Evolutionary conservation across 1,284 basidiomycete genomes (phyloP), one percentile per base, ranked within the genome.

Genomic region (Papiliotrema terrestris): DNA sequence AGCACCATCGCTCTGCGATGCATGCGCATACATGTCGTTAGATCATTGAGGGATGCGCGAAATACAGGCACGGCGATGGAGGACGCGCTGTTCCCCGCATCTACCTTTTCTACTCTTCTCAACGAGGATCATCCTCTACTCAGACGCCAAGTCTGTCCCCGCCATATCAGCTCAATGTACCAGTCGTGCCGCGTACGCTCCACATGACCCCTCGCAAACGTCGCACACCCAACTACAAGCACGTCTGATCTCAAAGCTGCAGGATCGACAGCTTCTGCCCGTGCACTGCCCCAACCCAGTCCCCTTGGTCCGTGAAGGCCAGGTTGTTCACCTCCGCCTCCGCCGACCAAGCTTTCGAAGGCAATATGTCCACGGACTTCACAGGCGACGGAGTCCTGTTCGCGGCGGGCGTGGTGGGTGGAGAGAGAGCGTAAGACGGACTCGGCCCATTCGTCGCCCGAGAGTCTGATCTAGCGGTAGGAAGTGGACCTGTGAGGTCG

Each of bases 241-340:
- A 9, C 29, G 9, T 3, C 11, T 6, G 25, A 17, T n/a, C n/a
- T 51, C 49, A 92, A 57, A 91, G 86, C 77, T 87, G 89, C 67
- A 93, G 74, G 37, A 88, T 84, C 73, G 87, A 91, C 66, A 96
- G 83, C 22, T 82, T 83, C 75, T 85, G 89, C 20, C 92, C 91
- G 65, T 86, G 87, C 45, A 90, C 86, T 62, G 91, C 84, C 8
- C 88, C 92, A n/a, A 97, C 76, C 89, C 90, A 95, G 74, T 95
- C 91, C 11, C 91, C 90, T 57, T 49, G 66, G 52, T 55, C 69
- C 50, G 58, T 60, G 88, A 91, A 96, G 3, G 89, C 88, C 22
- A 96, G 77, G 66, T 90, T 91, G 45, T 88, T 89, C 61, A 96
- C 84, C 78, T 92, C 91, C 51, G 80, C 80, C 36, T 82, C 81